phyloP scores from a whole-genome alignment of 768 basidiomycete species.

The Panus rudis region DNA sequence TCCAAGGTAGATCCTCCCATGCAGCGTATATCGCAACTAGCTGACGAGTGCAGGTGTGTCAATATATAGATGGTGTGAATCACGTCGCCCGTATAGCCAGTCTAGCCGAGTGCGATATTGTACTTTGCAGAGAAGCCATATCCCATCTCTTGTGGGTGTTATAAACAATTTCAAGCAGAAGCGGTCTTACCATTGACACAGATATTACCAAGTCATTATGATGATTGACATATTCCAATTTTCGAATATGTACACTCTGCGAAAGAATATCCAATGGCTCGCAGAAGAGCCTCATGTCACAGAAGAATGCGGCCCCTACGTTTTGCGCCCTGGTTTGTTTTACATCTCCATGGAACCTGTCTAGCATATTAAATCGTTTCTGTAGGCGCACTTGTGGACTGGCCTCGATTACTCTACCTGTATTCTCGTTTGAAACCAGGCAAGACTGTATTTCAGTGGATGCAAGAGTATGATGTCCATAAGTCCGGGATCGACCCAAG shows the following conservation, averaged over 20 bases:
- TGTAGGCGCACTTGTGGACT: slow-evolving; percentile 41
- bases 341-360: slow-evolving; percentile 1
- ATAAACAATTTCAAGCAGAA: not conserved
- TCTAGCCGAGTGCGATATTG: slow-evolving; percentile 82
- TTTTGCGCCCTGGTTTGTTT: slow-evolving; percentile 62
- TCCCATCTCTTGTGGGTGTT: slow-evolving; percentile 81
- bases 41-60: slow-evolving; percentile 48
- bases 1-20: slow-evolving; percentile 47
- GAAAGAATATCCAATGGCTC: slow-evolving; percentile 81
- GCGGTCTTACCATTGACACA: slow-evolving; percentile 26
- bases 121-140: slow-evolving; percentile 78
- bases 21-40: slow-evolving; percentile 1
- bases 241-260: slow-evolving; percentile 93
- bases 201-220: slow-evolving; percentile 96
- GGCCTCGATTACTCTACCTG: slow-evolving; percentile 79
- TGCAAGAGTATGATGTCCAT: slow-evolving; percentile 66
- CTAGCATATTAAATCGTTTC: not conserved
- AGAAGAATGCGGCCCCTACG: slow-evolving; percentile 89
- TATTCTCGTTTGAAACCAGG: slow-evolving; percentile 85
- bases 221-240: slow-evolving; percentile 96
- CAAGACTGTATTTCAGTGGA: slow-evolving; percentile 83
- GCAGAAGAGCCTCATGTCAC: slow-evolving; percentile 79
- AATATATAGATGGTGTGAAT: slow-evolving; percentile 83
- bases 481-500: slow-evolving; percentile 79
- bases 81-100: slow-evolving; percentile 89